Percentiles rank a stretch among this genome's conserved stretches.
phyloP scores from a whole-genome alignment of 345 rosid genomes.

The Gossypium thurberi region DNA sequence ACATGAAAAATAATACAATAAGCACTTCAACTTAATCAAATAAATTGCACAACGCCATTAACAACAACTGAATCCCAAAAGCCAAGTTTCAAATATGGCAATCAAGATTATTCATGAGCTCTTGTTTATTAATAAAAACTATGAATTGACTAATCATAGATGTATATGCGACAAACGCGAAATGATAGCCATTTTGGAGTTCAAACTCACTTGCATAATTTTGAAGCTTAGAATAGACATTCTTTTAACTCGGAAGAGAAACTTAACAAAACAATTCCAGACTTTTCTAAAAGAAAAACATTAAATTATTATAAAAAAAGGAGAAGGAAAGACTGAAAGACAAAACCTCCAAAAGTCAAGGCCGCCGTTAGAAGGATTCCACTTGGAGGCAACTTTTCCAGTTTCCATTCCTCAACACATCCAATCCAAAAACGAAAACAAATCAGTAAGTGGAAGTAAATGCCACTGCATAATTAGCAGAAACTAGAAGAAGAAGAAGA shows the following conservation, averaged over 20 bases:
- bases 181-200: not conserved
- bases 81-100: not conserved
- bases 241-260: not conserved
- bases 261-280: not conserved
- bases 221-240: not conserved
- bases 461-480: not conserved
- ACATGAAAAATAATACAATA: not conserved
- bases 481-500: not conserved
- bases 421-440: slow-evolving; percentile 27
- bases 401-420: slow-evolving; percentile 52
- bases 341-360: slow-evolving; percentile 38
- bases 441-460: not conserved
- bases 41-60: not conserved
- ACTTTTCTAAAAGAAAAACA: not conserved
- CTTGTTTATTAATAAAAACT: not conserved
- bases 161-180: not conserved
- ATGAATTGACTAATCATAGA: not conserved
- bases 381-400: slow-evolving; percentile 58
- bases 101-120: not conserved
- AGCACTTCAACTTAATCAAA: not conserved
- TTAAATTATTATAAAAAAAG: not conserved
- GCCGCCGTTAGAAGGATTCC: slow-evolving; percentile 67
- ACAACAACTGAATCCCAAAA: not conserved
- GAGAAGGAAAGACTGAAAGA: not conserved
- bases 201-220: not conserved